Evolutionary conservation across 306 rosid species (phyloP), one percentile per base, ranked within the genome.

Genomic region (Potentilla sterilis): DNA sequence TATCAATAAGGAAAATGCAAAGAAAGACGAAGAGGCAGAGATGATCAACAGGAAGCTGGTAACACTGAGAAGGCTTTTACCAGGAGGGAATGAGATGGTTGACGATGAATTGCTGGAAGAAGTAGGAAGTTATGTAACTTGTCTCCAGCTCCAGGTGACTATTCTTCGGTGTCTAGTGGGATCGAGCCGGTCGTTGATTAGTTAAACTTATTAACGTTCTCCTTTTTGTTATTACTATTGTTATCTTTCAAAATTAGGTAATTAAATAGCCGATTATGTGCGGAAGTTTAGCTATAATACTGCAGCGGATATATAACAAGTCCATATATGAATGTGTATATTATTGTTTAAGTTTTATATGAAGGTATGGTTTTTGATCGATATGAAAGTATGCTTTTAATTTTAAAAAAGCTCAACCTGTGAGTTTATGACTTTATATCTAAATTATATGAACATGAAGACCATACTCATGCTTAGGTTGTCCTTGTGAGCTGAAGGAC

Each of bases 131-230:
- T 90, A 90, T 62, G 76, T 90, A 28, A 80, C 62, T 43, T 90
- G 93, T 83, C 89, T 90, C 83, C 71, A 90, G 79, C 77, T 85
- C 76, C 96, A 90, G 89, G 93, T 86, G 35, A 87, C 84, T 41
- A 82, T 84, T 86, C 96, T 90, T 67, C 87, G 80, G 61, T 82
- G 83, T 55, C 76, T 90, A 15, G 83, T 78, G 46, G 79, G 81
- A 70, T 74, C 69, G 58, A 68, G 38, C 81, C 73, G 51, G 7
- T 3, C 44, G 72, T 22, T 24, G n/a, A 68, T 46, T 18, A 28
- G 28, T 74, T 75, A n/a, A 54, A 11, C 3, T 32, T 5, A 12
- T 61, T 13, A 12, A 4, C 12, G 1, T 34, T 14, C 0, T 62
- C 8, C 0, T 3, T 24, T 10, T 10, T 58, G 12, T 55, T 21